phyloP scores from a whole-genome alignment of 1,284 basidiomycete species.

The Fomitopsis schrenkii region DNA sequence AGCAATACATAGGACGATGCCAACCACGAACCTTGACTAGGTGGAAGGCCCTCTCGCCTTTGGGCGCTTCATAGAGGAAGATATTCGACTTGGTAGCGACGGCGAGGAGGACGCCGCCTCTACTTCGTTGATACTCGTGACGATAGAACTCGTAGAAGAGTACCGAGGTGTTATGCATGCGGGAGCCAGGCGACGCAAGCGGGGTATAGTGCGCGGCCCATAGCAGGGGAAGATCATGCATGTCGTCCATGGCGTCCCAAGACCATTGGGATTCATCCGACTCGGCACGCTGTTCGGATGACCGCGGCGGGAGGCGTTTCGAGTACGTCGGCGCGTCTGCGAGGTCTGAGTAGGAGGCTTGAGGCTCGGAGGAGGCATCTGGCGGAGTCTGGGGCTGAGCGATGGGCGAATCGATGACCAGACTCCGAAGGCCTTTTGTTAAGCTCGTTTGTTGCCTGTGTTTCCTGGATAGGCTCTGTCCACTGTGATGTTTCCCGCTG shows the following conservation, averaged over 20 bases:
- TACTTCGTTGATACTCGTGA: slow-evolving; percentile 43
- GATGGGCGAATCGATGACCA: slow-evolving; percentile 45
- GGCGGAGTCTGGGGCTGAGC: slow-evolving; percentile 16
- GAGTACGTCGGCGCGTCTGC: slow-evolving; percentile 15
- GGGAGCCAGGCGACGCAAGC: slow-evolving; percentile 61
- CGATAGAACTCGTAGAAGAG: slow-evolving; percentile 65
- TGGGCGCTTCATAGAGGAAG: slow-evolving; percentile 73
- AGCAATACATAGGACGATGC: neutral
- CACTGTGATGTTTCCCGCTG: slow-evolving; percentile 35
- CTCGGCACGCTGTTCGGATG: slow-evolving; percentile 8
- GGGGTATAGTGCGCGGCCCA: slow-evolving; percentile 82
- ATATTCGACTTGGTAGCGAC: slow-evolving; percentile 72
- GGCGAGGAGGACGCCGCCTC: slow-evolving; percentile 64
- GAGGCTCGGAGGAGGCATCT: slow-evolving; percentile 17
- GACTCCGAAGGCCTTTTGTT: slow-evolving; percentile 54
- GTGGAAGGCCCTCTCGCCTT: slow-evolving; percentile 75
- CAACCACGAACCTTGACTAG: slow-evolving; percentile 60
- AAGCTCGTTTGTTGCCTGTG: slow-evolving; percentile 50
- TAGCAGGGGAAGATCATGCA: slow-evolving; percentile 70
- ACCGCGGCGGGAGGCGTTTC: slow-evolving; percentile 4
- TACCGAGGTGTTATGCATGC: slow-evolving; percentile 54
- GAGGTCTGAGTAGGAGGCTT: slow-evolving; percentile 23
- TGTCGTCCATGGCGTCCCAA: slow-evolving; percentile 73
- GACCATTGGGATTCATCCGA: slow-evolving; percentile 37
- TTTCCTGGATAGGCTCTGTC: slow-evolving; percentile 37